Evolutionary conservation across 805 yeast genomes (phyloP).

Genomic region (Metschnikowia continentalis): DNA sequence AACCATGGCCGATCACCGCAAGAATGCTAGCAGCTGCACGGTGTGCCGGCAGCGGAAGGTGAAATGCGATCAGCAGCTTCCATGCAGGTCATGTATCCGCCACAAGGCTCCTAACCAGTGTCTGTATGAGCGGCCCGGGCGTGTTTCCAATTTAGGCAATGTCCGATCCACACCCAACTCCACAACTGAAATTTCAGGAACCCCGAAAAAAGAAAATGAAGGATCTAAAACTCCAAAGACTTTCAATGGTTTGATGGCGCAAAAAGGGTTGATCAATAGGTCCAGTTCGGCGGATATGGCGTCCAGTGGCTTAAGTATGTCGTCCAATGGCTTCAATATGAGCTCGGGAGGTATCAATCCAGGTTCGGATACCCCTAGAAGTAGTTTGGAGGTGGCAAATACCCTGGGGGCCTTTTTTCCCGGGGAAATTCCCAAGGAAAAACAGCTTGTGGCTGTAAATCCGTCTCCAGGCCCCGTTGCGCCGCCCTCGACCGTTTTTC

Average conservation of each 20-base stretch:
- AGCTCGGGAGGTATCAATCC: too few relatives aligned
- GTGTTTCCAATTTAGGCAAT: background rate
- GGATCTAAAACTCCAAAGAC: background rate
- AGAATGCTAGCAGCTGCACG: constrained; percentile 4
- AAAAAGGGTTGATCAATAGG: too few relatives aligned
- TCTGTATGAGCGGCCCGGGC: constrained; percentile 5
- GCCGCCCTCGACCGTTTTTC: constrained; percentile 1
- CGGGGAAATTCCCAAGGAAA: background rate
- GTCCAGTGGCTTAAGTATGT: too few relatives aligned
- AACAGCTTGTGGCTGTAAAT: background rate
- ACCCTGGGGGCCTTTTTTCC: background rate
- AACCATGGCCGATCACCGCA: constrained; percentile 1
- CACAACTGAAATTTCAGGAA: too few relatives aligned
- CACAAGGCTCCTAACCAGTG: constrained; percentile 14
- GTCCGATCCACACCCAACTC: background rate
- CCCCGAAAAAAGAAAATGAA: too few relatives aligned
- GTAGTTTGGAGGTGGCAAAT: too few relatives aligned
- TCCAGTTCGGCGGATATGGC: too few relatives aligned
- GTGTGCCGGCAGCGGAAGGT: constrained; percentile 15
- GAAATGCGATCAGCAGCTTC: constrained; percentile 14
- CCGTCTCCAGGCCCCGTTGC: background rate
- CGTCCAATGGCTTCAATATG: too few relatives aligned
- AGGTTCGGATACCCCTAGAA: too few relatives aligned
- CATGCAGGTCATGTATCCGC: constrained; percentile 15
- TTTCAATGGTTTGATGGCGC: too few relatives aligned